Conservation (phyloP, 2,329 filamentous ascomycete genomes). For the Ophiostoma sp. region DNA sequence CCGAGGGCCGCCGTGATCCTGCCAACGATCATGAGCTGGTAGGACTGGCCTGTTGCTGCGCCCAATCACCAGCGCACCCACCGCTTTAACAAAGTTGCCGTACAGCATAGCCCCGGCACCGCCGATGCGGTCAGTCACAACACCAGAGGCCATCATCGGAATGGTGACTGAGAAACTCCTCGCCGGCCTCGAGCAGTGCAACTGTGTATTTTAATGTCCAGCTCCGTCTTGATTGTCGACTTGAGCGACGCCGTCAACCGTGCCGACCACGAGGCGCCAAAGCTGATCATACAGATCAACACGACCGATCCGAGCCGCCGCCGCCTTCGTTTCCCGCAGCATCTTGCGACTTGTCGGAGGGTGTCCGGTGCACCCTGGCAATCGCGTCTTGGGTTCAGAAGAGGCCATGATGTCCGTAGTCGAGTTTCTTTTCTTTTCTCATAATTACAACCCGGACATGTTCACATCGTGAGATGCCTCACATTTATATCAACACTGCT, state of each 20-base stretch:
- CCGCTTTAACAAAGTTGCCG: background rate
- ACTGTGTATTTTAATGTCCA: conserved; percentile 6
- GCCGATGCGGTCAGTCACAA: conserved; percentile 13
- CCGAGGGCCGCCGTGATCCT: background rate
- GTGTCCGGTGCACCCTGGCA: background rate
- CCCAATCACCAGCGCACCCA: conserved; percentile 2
- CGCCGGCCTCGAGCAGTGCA: conserved; percentile 11
- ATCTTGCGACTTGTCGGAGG: background rate
- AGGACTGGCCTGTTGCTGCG: background rate
- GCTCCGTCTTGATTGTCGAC: conserved; percentile 6
- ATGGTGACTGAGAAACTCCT: background rate
- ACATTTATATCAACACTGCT: background rate
- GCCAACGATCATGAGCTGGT: conserved; percentile 12
- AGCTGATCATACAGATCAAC: conserved; percentile 7
- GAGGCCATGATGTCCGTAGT: background rate
- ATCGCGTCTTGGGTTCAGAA: background rate
- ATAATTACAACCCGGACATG: background rate
- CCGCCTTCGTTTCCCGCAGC: background rate
- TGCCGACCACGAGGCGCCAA: conserved; percentile 8
- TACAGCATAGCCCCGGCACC: background rate
- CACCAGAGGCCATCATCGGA: conserved; percentile 2
- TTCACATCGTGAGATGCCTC: conserved; percentile 4
- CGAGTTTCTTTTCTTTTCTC: background rate
- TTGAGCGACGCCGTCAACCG: background rate
- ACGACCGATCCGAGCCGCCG: background rate